These are phyloP conservation scores for Trichoderma afroharzianum DNA, from an alignment of 2,329 filamentous ascomycete species.

Conservation along the genomic window DNA sequence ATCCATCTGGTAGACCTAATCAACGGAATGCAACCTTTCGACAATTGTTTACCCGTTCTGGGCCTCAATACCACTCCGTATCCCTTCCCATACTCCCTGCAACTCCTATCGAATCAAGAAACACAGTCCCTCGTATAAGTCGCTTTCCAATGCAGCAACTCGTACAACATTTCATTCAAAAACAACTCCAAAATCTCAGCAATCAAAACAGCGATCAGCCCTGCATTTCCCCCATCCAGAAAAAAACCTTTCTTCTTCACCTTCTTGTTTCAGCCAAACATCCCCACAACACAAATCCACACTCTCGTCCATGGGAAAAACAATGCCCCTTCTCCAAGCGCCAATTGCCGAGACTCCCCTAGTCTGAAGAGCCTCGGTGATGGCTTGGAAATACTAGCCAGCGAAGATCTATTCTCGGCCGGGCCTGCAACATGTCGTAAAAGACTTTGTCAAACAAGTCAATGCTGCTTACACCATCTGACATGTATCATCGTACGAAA, in stretches of 20 bases:
- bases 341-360: slow-evolving; percentile 9
- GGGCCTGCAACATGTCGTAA: background rate
- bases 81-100: background rate
- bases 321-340: background rate
- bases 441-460: background rate
- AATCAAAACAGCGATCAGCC: background rate
- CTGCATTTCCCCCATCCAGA: background rate
- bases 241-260: background rate
- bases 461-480: background rate
- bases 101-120: background rate
- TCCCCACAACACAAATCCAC: background rate
- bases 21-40: background rate
- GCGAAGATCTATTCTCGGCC: background rate
- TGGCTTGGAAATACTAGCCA: background rate
- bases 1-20: no score
- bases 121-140: background rate
- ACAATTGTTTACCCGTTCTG: background rate
- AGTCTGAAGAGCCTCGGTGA: background rate
- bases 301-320: background rate
- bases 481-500: background rate
- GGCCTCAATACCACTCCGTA: background rate
- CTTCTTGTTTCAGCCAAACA: background rate
- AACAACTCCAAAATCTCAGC: background rate
- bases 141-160: background rate
- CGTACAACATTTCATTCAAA: background rate